These are phyloP conservation scores for Pneumocystis jirovecii DNA, from an alignment of 1,139 yeast genomes.

Conservation along the genomic window DNA sequence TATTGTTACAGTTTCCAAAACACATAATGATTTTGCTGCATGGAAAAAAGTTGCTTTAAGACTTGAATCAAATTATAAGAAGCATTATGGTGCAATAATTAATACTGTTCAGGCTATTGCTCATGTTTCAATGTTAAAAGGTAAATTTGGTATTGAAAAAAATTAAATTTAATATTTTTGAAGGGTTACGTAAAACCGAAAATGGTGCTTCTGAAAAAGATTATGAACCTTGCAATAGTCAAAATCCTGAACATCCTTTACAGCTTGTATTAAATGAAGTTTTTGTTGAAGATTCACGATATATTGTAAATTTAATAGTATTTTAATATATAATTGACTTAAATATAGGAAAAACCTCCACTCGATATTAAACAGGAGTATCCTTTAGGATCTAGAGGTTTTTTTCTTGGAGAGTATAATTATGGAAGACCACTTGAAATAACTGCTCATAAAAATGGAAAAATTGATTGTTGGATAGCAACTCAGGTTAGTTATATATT, in stretches of 20 bases:
- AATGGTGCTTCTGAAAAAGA: conserved; percentile 67
- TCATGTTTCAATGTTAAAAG: conserved; percentile 52
- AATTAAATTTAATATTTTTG: not conserved
- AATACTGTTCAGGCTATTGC: conserved; percentile 45
- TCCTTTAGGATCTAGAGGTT: conserved; percentile 55
- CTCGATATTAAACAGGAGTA: conserved; percentile 67
- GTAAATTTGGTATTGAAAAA: not conserved
- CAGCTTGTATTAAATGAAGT: conserved; percentile 71
- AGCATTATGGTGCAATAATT: conserved; percentile 44
- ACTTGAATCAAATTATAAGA: conserved; percentile 29
- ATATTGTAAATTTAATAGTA: conserved; percentile 18
- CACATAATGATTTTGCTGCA: conserved; percentile 30
- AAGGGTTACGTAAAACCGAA: conserved; percentile 52
- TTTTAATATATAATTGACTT: not conserved
- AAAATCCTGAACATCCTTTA: conserved; percentile 42
- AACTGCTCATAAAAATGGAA: conserved; percentile 36
- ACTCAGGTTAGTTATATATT: conserved; percentile 5
- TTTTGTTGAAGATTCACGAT: conserved; percentile 58
- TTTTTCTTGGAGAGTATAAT: conserved; percentile 78
- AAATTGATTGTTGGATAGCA: conserved; percentile 22
- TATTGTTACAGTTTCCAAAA: conserved; percentile 31
- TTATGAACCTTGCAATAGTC: conserved; percentile 34
- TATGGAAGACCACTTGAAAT: conserved; percentile 74
- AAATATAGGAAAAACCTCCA: conserved; percentile 44
- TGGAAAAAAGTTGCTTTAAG: conserved; percentile 27